A percentile compares a stretch with the other conserved stretches of the same genome.
Conservation (phyloP, 495 filamentous ascomycete genomes). For the Lasiosphaeria miniovina region DNA sequence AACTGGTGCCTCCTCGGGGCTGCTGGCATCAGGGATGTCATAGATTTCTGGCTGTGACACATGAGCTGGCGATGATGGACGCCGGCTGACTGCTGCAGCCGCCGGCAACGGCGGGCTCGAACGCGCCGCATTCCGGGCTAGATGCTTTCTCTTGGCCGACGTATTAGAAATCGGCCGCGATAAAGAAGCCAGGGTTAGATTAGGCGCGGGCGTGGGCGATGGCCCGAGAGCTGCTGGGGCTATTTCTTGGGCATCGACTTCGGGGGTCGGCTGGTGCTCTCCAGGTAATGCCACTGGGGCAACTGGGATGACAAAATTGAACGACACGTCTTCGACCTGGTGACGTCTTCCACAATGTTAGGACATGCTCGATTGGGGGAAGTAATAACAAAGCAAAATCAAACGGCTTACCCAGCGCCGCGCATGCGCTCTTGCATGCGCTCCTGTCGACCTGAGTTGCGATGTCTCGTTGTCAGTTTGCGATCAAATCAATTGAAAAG, state of each 20-base stretch:
- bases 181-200: neutral
- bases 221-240: conserved; percentile 21
- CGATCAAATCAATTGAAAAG: neutral
- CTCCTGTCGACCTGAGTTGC: conserved; percentile 34
- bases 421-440: conserved; percentile 52
- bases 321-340: conserved; percentile 45
- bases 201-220: conserved; percentile 14
- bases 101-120: neutral
- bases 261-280: neutral
- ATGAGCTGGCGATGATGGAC: neutral
- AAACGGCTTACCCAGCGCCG: conserved; percentile 40
- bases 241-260: conserved; percentile 1
- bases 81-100: conserved; percentile 13
- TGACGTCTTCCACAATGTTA: conserved; percentile 31
- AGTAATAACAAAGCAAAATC: neutral
- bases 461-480: neutral
- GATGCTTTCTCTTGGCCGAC: conserved; percentile 39
- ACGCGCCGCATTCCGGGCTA: conserved; percentile 13
- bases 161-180: conserved; percentile 39
- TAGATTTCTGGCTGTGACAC: conserved; percentile 7
- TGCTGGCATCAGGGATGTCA: conserved; percentile 18
- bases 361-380: conserved; percentile 9
- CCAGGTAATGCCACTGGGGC: conserved; percentile 18
- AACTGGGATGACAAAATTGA: conserved; percentile 41
- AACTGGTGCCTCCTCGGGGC: conserved; percentile 1